phyloP scores from a whole-genome alignment of 495 filamentous ascomycete genomes.

The Xylaria acuta region DNA sequence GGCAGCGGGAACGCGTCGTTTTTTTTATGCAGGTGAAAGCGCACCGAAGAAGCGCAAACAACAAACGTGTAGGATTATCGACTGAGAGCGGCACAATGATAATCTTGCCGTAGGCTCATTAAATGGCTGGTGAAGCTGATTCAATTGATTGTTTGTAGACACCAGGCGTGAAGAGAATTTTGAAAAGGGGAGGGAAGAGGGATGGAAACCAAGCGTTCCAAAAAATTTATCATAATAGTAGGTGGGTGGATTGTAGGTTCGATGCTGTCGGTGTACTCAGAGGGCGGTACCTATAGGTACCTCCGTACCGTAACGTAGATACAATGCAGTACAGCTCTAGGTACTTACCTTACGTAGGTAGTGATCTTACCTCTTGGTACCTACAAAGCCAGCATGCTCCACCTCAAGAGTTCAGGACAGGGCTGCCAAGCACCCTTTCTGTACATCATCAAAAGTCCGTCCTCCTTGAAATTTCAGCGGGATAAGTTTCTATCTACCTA shows the following conservation, averaged over 20 bases:
- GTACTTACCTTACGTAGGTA: not conserved
- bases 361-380: not conserved
- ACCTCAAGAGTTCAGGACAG: not conserved
- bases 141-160: slow-evolving; percentile 25
- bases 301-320: not conserved
- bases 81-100: not conserved
- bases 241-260: slow-evolving; percentile 9
- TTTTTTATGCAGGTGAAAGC: slow-evolving; percentile 23
- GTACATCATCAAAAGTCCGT: slow-evolving; percentile 14
- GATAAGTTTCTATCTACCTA: not conserved
- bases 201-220: slow-evolving; percentile 20
- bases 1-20: slow-evolving; percentile 22
- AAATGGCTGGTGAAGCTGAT: slow-evolving; percentile 21
- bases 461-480: not conserved
- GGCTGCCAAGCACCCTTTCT: slow-evolving; percentile 17
- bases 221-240: slow-evolving; percentile 29
- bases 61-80: not conserved
- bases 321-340: slow-evolving; percentile 13
- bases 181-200: slow-evolving; percentile 27
- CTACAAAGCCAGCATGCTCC: not conserved
- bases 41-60: slow-evolving; percentile 24
- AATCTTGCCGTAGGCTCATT: not conserved
- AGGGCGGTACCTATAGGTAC: slow-evolving; percentile 11
- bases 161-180: slow-evolving; percentile 13
- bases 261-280: slow-evolving; percentile 17